A percentile compares a stretch with the other conserved stretches of the same genome.
phyloP scores from a whole-genome alignment of 192 early-diverging fungal genomes.

The Coemansia pectinata region DNA sequence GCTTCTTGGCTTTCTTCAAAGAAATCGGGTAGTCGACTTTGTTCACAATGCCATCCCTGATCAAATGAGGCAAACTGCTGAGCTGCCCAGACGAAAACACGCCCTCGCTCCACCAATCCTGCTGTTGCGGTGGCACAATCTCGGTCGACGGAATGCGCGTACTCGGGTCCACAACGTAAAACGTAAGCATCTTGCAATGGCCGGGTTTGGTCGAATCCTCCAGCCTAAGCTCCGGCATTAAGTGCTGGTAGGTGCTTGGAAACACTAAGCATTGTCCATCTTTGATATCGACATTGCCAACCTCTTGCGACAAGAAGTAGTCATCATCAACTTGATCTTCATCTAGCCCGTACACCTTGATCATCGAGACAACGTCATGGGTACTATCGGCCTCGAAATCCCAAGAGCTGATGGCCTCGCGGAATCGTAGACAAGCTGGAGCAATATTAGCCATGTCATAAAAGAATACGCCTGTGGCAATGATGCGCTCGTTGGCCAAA shows the following conservation, averaged over 20 bases:
- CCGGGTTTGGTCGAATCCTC: conserved; percentile 62
- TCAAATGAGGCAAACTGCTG: conserved; percentile 12
- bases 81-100: neutral
- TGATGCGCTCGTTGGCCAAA: conserved; percentile 68
- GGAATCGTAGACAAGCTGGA: conserved; percentile 59
- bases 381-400: neutral
- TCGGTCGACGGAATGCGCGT: conserved; percentile 56
- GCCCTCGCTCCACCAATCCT: conserved; percentile 33
- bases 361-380: neutral
- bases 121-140: conserved; percentile 68
- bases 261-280: conserved; percentile 67
- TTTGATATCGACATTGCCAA: conserved; percentile 46
- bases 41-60: conserved; percentile 11
- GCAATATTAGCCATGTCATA: conserved; percentile 70
- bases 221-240: conserved; percentile 62
- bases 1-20: conserved; percentile 41
- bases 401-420: conserved; percentile 1
- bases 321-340: conserved; percentile 27
- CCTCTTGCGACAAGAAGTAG: conserved; percentile 28
- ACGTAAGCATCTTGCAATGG: conserved; percentile 64
- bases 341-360: conserved; percentile 23
- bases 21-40: conserved; percentile 37
- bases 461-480: conserved; percentile 72
- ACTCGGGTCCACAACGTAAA: conserved; percentile 70
- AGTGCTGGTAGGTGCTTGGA: conserved; percentile 71